A percentile compares a stretch with the other conserved stretches of the same genome.
Conservation (phyloP, 148 eudicot genomes). For the Talinum fruticosum region DNA sequence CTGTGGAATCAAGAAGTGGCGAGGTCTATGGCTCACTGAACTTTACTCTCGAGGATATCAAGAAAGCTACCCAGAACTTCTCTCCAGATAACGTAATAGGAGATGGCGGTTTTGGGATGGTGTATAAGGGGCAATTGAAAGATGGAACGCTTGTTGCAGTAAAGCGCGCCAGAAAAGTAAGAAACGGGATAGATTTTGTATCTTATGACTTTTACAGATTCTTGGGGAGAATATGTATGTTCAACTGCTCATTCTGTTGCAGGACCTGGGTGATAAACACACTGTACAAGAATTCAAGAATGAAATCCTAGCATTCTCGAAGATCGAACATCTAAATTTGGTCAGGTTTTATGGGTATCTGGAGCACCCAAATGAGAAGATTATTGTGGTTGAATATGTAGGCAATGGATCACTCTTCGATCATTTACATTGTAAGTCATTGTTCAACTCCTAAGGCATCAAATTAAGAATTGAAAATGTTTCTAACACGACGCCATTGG, state of each 20-base stretch:
- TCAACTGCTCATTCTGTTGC: constrained; percentile 27
- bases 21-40: constrained; percentile 30
- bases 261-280: constrained; percentile 37
- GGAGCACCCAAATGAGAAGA: constrained; percentile 56
- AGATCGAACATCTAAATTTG: constrained; percentile 71
- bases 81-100: constrained; percentile 48
- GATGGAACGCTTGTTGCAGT: constrained; percentile 63
- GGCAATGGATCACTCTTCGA: constrained; percentile 67
- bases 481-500: not conserved
- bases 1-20: constrained; percentile 26
- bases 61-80: constrained; percentile 57
- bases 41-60: constrained; percentile 52
- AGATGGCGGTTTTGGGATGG: constrained; percentile 69
- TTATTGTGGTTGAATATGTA: constrained; percentile 67
- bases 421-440: constrained; percentile 62
- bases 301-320: constrained; percentile 56
- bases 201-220: not conserved
- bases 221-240: not conserved
- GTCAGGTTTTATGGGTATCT: constrained; percentile 62
- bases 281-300: constrained; percentile 51
- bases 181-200: not conserved
- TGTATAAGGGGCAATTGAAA: constrained; percentile 56
- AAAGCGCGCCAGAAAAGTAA: constrained; percentile 69
- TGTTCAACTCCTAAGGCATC: not conserved
- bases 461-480: not conserved